Base-by-base conservation (phyloP, 768 basidiomycete species). In the Russula vinacea region DNA sequence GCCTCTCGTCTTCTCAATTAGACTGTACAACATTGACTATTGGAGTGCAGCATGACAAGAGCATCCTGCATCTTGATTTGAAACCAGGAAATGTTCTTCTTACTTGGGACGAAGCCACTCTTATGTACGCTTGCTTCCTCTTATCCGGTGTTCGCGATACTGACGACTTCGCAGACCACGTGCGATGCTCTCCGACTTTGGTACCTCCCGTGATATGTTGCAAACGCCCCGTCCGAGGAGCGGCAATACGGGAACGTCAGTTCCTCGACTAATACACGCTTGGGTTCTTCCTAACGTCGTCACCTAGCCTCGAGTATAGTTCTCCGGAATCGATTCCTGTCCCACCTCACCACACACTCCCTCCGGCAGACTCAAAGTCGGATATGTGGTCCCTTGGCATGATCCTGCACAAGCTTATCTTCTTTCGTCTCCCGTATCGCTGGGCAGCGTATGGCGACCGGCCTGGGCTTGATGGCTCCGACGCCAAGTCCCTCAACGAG, bases 311-410 rank as follows among this genome's bases (percentile, higher is more conserved):
- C 33, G 68, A 69, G 17, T 58, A 56, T 29, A 62, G 40, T 45
- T 60, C 67, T 42, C 96, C 95, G 0, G 96, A 98, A 73, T 90
- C 92, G 0, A 79, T 98, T 0, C 85, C 86, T 3, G 83, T 85
- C 0, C 85, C 83, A 16, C 74, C 78, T 7, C 87, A 84, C 0
- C 90, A 91, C 0, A 74, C 80, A 24, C 83, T 90, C 9, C 79
- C 78, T 9, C 86, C 89, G 52, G 80, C 92, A 2, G 89, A 92
- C 70, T 92, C 92, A 0, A 94, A 94, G 71, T 84, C 90, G 5
- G 95, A 98, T 72, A 94, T 97, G 87, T 98, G 96, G 95, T 92
- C 92, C 6, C 80, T 98, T 17, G 95, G 95, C 67, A 94, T 98
- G 89, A 92, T 98, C 61, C 80, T 98, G 19, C 87, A 98, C 78